These are phyloP conservation scores for Naegleria fowleri DNA, from an alignment of 208 protist genomes.

Conservation along the genomic window DNA sequence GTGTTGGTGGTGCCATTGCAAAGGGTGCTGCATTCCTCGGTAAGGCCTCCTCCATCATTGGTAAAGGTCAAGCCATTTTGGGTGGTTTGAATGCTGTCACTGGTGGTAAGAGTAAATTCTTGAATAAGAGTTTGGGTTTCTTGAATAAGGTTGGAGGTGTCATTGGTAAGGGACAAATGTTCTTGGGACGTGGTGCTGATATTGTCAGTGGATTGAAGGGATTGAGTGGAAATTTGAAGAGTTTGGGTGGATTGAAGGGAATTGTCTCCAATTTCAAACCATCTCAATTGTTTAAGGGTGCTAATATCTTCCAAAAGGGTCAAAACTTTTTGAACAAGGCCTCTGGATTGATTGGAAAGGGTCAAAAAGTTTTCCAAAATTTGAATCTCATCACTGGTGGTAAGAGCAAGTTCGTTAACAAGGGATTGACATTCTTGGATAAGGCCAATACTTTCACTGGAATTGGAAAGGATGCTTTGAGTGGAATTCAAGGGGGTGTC, in stretches of 20 bases:
- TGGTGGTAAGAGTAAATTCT: not conserved
- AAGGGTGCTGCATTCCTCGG: not conserved
- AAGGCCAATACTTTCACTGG: not conserved
- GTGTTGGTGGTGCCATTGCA: not conserved
- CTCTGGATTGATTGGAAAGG: not conserved
- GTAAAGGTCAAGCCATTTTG: not conserved
- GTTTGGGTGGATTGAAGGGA: not conserved
- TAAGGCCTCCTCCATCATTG: not conserved
- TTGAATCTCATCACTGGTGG: not conserved
- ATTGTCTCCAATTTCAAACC: not conserved
- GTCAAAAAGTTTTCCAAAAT: not conserved
- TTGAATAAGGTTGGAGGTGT: not conserved
- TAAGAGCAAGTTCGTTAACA: not conserved
- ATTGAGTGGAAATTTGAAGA: not conserved
- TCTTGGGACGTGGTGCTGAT: not conserved
- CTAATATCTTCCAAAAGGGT: not conserved
- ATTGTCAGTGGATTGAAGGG: not conserved
- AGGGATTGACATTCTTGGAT: not conserved
- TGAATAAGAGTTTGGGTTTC: not conserved
- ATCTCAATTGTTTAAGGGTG: not conserved
- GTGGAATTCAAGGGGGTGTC: not conserved
- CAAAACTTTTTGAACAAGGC: not conserved
- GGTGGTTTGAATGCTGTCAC: not conserved
- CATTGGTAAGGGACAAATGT: not conserved
- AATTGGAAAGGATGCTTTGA: not conserved